Evolutionary conservation across 208 protist genomes (phyloP).

Genomic region (Leishmania major): DNA sequence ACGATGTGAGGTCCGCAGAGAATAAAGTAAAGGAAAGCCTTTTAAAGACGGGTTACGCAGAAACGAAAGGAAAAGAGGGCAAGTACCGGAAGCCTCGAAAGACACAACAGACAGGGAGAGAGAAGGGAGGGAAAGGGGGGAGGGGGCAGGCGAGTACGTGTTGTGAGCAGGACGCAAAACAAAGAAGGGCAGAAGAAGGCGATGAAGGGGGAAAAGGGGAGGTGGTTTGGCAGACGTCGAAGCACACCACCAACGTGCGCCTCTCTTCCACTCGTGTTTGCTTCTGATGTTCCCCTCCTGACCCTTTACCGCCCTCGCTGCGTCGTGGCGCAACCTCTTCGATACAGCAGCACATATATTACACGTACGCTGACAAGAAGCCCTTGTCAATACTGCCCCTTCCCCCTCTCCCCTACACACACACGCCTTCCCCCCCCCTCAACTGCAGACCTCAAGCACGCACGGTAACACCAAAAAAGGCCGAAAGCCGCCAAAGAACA

Average conservation of each 20-base stretch:
- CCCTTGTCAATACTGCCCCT: neutral
- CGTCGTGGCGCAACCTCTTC: neutral
- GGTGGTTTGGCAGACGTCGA: neutral
- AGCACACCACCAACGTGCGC: neutral
- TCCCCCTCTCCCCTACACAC: neutral
- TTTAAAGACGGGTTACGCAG: neutral
- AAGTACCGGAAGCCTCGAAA: neutral
- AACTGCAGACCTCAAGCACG: neutral
- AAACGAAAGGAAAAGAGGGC: neutral
- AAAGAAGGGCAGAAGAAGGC: neutral
- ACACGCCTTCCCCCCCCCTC: neutral
- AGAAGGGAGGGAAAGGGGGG: too few relatives aligned
- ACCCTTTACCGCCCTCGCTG: neutral
- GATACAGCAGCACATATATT: neutral
- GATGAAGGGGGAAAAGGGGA: neutral
- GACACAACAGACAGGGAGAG: neutral
- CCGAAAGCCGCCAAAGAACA: constrained; percentile 4
- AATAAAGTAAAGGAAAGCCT: neutral
- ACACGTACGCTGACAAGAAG: neutral
- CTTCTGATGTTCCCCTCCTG: neutral
- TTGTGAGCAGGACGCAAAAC: neutral
- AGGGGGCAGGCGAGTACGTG: neutral
- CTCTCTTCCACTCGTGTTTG: neutral
- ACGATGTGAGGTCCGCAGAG: neutral
- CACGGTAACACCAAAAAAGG: neutral